Conservation (phyloP, 768 basidiomycete genomes). For the Tricholoma bakamatsutake region DNA sequence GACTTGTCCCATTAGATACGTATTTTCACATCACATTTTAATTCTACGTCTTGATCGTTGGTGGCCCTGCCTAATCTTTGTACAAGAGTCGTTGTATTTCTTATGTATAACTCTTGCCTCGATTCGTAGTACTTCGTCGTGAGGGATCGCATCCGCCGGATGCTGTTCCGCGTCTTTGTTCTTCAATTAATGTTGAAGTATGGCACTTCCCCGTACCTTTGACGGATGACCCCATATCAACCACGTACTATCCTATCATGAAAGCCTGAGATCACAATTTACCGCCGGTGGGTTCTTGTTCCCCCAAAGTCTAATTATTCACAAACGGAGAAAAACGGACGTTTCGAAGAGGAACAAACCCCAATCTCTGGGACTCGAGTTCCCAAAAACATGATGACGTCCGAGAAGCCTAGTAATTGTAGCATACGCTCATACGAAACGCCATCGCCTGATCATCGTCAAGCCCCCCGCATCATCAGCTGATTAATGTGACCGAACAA, state of each 20-base stretch:
- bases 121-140: neutral
- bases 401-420: constrained; percentile 2
- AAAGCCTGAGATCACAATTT: neutral
- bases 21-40: neutral
- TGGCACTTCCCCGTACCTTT: neutral
- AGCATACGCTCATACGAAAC: neutral
- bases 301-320: neutral
- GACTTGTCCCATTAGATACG: neutral
- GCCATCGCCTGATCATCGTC: constrained; percentile 15
- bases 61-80: neutral
- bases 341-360: neutral
- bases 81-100: neutral
- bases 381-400: neutral
- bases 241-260: neutral
- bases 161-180: neutral
- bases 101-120: neutral
- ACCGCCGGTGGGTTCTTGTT: neutral
- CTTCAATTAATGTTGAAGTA: neutral
- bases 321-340: neutral
- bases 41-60: neutral
- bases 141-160: neutral
- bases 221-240: neutral
- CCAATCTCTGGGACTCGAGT: neutral
- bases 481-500: neutral
- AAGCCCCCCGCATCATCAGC: constrained; percentile 9